phyloP scores from a whole-genome alignment of 1,284 basidiomycete species.

The Tetrapyrgos nigripes region DNA sequence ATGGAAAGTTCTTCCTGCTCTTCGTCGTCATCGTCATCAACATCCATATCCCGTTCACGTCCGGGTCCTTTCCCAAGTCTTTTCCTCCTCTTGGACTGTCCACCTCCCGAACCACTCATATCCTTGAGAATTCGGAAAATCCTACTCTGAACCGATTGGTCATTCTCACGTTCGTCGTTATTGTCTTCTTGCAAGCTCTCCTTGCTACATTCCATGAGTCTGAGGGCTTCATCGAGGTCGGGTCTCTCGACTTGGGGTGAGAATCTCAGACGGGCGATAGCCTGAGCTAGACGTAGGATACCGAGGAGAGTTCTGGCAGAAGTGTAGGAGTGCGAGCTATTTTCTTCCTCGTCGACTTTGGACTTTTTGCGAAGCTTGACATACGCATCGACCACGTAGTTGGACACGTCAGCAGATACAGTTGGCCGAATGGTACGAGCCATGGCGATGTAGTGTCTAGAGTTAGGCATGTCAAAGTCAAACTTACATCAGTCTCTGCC shows the following conservation, averaged over 20 bases:
- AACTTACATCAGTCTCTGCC: not conserved
- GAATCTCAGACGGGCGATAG: slow-evolving; percentile 91
- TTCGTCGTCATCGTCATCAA: slow-evolving; percentile 68
- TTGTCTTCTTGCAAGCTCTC: slow-evolving; percentile 86
- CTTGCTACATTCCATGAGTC: slow-evolving; percentile 97
- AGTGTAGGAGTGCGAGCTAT: slow-evolving; percentile 92
- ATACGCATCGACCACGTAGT: slow-evolving; percentile 95
- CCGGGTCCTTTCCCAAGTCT: slow-evolving; percentile 71
- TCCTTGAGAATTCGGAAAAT: slow-evolving; percentile 91
- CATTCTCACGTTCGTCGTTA: slow-evolving; percentile 71
- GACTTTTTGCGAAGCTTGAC: slow-evolving; percentile 93
- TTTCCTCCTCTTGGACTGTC: slow-evolving; percentile 42
- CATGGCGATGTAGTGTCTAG: slow-evolving; percentile 93
- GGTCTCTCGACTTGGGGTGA: slow-evolving; percentile 80
- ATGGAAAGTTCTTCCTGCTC: slow-evolving; percentile 66
- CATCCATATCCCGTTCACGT: slow-evolving; percentile 71
- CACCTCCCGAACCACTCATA: slow-evolving; percentile 63
- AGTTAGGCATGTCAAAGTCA: not conserved
- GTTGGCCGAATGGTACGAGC: slow-evolving; percentile 91
- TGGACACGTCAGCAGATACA: slow-evolving; percentile 87
- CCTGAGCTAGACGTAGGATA: slow-evolving; percentile 93
- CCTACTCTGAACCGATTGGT: slow-evolving; percentile 81
- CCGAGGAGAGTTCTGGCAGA: slow-evolving; percentile 97
- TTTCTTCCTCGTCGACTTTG: slow-evolving; percentile 90
- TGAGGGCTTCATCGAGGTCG: slow-evolving; percentile 97